Evolutionary conservation across 768 basidiomycete genomes (phyloP), one percentile per base, ranked within the genome.

Genomic region (Udeniomyces megalosporus): DNA sequence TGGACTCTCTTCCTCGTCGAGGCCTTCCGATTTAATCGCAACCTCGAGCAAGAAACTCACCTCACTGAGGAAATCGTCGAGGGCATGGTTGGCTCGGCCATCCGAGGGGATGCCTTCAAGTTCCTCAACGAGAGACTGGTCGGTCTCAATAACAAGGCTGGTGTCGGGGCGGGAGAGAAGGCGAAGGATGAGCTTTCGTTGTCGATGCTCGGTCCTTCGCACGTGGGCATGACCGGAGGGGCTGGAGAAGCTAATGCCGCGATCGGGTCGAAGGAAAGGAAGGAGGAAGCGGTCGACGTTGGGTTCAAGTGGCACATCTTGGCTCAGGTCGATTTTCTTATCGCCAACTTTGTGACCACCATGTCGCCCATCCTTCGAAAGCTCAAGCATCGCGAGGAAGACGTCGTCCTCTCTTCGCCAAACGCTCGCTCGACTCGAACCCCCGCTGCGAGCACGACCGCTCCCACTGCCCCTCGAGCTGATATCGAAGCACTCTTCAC

Each of bases 381-480:
- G 48, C 85, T 95, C 71, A 88, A 89, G 69, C 86, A 90, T 66
- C 76, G 84, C 32, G 91, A 95, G 71, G 90, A 93, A 72, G 90
- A 95, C 70, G 72, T 84, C 28, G 77, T 84, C 3, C 77, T 88
- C 48, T 83, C 84, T 0, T 31, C 45, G 24, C 4, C 24, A 22
- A 14, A 26, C 79, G 85, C 12, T 78, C 80, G 3, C 83, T 84
- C 70, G 78, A 83, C 74, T 72, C 62, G 62, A 15, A 49, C 48
- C 4, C 57, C 54, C 22, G n/a, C 28, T 22, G 35, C 62, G 22
- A 42, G 38, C n/a, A 15, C 49, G 15, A 38, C 49, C 55, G 44
- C 76, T 2, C 69, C 76, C 0, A 69, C 75, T 8, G 69, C 77
- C 4, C 83, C 84, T 2, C 82, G 90, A 0, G 87, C 84, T 69